Base-by-base conservation (phyloP, 2,329 filamentous ascomycete genomes). In the Coniella lustricola region DNA sequence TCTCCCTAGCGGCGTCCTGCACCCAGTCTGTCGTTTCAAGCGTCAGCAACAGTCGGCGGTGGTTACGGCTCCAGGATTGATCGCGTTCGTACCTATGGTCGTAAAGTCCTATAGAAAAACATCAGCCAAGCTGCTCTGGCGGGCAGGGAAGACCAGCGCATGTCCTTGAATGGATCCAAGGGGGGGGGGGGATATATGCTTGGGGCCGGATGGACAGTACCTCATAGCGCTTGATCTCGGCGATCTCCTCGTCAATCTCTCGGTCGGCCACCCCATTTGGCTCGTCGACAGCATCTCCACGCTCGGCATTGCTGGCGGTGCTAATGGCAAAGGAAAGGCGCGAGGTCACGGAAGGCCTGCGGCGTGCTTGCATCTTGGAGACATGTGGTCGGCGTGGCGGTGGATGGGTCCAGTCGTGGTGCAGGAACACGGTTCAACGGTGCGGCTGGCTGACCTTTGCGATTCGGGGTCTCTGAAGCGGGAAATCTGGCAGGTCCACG, bases 161-260 rank as follows among this genome's bases (percentile, higher is more conserved):
- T 10, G 17, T 9, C 20, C n/a, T 9, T 10, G 20, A 9, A 37
- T 16, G 38, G 22, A 25, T 25, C 29, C 7, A 35, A 7, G 7
- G 33, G 33, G 13, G 17, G 25, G 17, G 38, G 29, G 37, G 43
- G 38, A 18, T 17, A 31, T 25, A 22, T 37, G 49, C 45, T 44
- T 35, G 37, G 20, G 9, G 25, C 17, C 9, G 36, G 16, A 14
- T 18, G 33, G 12, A 42, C 8, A 36, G 43, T 64, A 84, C 81
- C 71, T 95, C 93, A 70, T 98, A 98, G 70, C 91, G 81, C 71
- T 96, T 96, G 64, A 98, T 97, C 72, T 96, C 86, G 21, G 87
- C 90, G 62, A 98, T 95, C 70, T 98, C 93, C 62, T 97, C 90
- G 53, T 90, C 86, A 56, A 95, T 88, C 54, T 84, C 81, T 53